Base-by-base conservation (phyloP, 2,329 filamentous ascomycete species). In the Coniochaeta prunicola region DNA sequence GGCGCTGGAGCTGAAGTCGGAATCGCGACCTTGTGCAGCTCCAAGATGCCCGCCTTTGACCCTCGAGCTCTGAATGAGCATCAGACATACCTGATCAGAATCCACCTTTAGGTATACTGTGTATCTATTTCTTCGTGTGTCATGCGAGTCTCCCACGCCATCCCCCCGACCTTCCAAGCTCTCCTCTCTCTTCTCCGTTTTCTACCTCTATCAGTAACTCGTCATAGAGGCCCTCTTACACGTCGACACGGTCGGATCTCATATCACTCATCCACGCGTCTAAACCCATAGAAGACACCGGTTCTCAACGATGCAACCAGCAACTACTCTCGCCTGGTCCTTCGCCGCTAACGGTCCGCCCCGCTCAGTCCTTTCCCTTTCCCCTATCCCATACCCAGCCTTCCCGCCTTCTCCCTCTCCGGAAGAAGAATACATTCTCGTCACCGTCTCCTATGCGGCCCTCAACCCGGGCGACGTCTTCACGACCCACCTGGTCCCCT, bases 381-480 rank as follows among this genome's bases (percentile, higher is more conserved):
- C 36, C 7, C 36, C 5, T 17, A 8, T 40, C 36, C 36, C 36
- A n/a, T 12, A 9, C 17, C 36, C 36, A n/a, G 10, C 36, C 15
- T 40, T 40, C 15, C 36, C 36, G 5, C 36, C 36, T 5, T n/a
- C n/a, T 17, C 36, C 36, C 5, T 17, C 5, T 17, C 36, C 36
- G n/a, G n/a, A 9, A 40, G 36, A 40, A n/a, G 36, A 40, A 40
- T 40, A 40, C 36, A 48, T 74, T 40, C 64, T 73, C 50, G 58
- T 75, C 45, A 66, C 63, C 48, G 66, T 74, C 31, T 64, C 67
- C 8, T 66, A 72, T 60, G 68, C 71, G 3, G 66, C 71, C 17
- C 68, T 74, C 54, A 75, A 75, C 61, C 73, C 71, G 15, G 72
- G 66, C 58, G 71, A 74, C 61, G 56, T 71, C 10, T 64, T 70